A percentile compares a stretch with the other conserved stretches of the same genome.
These are phyloP conservation scores for Microsporum ferrugineum DNA, from an alignment of 2,329 filamentous ascomycete species.

Conservation along the genomic window DNA sequence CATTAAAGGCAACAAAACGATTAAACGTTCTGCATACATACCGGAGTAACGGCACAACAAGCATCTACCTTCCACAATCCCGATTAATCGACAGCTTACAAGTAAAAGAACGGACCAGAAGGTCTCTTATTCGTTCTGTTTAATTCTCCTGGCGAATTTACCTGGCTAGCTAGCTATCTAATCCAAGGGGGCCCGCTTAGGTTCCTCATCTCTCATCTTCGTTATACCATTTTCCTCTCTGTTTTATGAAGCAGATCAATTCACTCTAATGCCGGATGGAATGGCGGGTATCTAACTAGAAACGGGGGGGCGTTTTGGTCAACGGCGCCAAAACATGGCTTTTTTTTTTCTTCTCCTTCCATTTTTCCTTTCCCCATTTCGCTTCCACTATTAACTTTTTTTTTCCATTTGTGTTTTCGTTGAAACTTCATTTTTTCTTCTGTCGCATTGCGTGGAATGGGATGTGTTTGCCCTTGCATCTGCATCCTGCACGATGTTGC, in stretches of 20 bases:
- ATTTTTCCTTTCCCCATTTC: neutral
- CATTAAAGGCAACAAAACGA: neutral
- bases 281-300: neutral
- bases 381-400: neutral
- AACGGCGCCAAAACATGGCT: slow-evolving; percentile 1
- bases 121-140: neutral
- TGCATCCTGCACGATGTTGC: neutral
- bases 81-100: neutral
- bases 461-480: neutral
- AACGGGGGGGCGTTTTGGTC: neutral
- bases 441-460: neutral
- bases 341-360: neutral
- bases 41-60: neutral
- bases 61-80: neutral
- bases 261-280: neutral
- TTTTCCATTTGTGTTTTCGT: neutral
- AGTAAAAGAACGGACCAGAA: neutral
- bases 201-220: neutral
- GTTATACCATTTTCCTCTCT: neutral
- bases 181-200: too few species aligned
- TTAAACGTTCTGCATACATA: neutral
- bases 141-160: neutral
- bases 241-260: neutral
- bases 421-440: neutral
- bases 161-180: neutral